Base-by-base conservation (phyloP, 768 basidiomycete species). In the Favolaschia claudopus region DNA sequence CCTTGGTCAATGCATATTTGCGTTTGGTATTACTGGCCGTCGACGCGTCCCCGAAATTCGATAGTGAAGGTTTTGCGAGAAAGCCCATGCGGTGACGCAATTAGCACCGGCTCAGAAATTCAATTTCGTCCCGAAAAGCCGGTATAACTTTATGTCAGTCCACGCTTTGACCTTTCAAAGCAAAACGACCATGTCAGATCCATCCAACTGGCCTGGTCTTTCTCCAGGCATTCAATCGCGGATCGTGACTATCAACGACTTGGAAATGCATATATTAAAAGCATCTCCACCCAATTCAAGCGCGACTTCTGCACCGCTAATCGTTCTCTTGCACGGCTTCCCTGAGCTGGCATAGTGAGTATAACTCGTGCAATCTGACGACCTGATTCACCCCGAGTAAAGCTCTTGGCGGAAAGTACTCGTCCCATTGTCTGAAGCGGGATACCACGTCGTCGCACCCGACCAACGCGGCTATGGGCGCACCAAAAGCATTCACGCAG, bases 301-400 rank as follows among this genome's bases (percentile, higher is more conserved):
- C 58, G 25, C 3, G 31, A 43, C 54, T 58, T 38, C 42, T 63
- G 33, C 74, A 5, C 84, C 82, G 1, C 76, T 89, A 14, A 64
- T 88, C 42, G 51, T 89, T 28, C 81, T 89, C 22, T 68, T 89
- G 2, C 87, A 89, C 60, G 88, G 87, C 37, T 89, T 89, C 67
- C 87, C 87, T 10, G 87, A 89, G 65, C 76, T 89, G 7, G 81
- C 86, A 3, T 86, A 84, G 62, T 64, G 45, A 27, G 62, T 60
- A 33, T 46, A 15, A 19, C 2, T 19, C 38, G 17, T 17, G 22
- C n/a, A 29, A 34, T 3, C 33, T 12, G 10, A 19, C 48, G 7
- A 15, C 38, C 39, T 42, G 13, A 22, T 40, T 38, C 50, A 42
- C 36, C 27, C 9, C 19, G 15, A 7, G 12, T 25, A 36, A 37